A percentile compares a stretch with the other conserved stretches of the same genome.
phyloP scores from a whole-genome alignment of 2,329 filamentous ascomycete species.

The Fusarium bactridioides region DNA sequence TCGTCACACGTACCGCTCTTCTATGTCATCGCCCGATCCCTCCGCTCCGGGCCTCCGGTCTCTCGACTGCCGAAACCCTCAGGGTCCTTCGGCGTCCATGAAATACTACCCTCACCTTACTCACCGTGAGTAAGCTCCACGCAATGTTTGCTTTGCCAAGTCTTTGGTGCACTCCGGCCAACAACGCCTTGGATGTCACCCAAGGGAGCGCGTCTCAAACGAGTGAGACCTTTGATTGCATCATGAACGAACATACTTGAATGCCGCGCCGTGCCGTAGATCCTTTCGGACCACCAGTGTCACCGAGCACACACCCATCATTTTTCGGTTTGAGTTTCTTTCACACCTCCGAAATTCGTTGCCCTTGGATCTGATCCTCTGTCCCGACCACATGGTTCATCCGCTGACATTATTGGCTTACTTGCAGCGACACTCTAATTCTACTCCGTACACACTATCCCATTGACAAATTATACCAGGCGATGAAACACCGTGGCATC shows the following conservation, averaged over 20 bases:
- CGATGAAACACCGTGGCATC: not conserved
- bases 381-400: slow-evolving; percentile 37
- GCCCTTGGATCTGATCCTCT: slow-evolving; percentile 31
- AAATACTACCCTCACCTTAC: not conserved
- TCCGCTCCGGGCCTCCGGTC: slow-evolving; percentile 27
- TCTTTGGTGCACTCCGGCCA: not conserved
- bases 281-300: slow-evolving; percentile 12
- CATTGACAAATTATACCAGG: not conserved
- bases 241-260: not conserved
- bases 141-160: not conserved
- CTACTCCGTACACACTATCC: not conserved
- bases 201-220: not conserved
- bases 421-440: not conserved
- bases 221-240: not conserved
- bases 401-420: slow-evolving; percentile 33
- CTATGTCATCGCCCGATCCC: slow-evolving; percentile 20
- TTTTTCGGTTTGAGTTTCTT: not conserved
- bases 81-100: not conserved
- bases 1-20: slow-evolving; percentile 9
- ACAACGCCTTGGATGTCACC: not conserved
- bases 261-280: slow-evolving; percentile 1
- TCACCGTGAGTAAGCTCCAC: not conserved
- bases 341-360: not conserved
- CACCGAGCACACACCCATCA: slow-evolving; percentile 17
- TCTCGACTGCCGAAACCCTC: slow-evolving; percentile 19